A percentile compares a stretch with the other conserved stretches of the same genome.
Conservation (phyloP, 352 stramenopile genomes). For the Phytophthora tubulina region DNA sequence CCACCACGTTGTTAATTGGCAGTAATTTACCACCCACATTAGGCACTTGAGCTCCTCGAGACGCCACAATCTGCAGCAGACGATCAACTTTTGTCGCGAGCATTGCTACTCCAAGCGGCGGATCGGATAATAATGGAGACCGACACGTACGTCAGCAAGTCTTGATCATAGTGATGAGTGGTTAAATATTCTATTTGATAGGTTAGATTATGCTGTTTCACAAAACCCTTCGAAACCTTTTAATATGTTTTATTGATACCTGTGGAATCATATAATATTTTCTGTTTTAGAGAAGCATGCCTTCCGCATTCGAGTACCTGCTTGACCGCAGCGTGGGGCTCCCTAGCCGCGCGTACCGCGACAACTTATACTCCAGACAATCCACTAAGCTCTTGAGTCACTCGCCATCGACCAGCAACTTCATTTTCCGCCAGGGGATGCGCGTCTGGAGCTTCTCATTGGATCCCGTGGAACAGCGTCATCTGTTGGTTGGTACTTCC, state of each 20-base stretch:
- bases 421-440: conserved; percentile 70
- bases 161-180: conserved; percentile 2
- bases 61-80: conserved; percentile 50
- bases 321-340: conserved; percentile 64
- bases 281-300: conserved; percentile 7
- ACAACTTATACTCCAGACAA: conserved; percentile 46
- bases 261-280: conserved; percentile 9
- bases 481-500: conserved; percentile 65
- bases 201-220: neutral
- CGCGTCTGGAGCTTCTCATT: conserved; percentile 70
- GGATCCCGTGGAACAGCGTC: conserved; percentile 68
- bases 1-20: conserved; percentile 78
- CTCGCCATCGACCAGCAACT: conserved; percentile 48
- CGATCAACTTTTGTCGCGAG: conserved; percentile 49
- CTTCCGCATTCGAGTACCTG: conserved; percentile 62
- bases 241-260: neutral
- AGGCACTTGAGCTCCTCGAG: conserved; percentile 28
- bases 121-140: conserved; percentile 10
- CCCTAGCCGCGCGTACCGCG: conserved; percentile 49
- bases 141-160: conserved; percentile 4
- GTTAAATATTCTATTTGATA: conserved; percentile 13
- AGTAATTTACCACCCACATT: neutral
- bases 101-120: conserved; percentile 12
- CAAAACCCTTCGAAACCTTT: neutral
- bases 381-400: conserved; percentile 31